Conservation (phyloP, 345 rosid species). For the Turritis glabra region DNA sequence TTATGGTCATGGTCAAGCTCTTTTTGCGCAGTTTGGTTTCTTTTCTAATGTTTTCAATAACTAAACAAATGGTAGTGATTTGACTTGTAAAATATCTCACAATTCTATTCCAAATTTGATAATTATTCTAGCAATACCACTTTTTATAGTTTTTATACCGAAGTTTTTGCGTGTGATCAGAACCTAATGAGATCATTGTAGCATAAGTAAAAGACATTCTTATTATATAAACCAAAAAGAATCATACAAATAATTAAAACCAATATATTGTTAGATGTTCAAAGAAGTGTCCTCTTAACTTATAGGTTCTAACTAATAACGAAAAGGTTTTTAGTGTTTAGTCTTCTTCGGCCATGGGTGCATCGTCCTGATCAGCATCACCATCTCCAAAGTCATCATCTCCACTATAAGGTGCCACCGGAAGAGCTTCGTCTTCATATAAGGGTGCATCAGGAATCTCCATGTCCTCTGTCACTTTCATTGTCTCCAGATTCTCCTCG, state of each 20-base stretch:
- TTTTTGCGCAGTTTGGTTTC: not conserved
- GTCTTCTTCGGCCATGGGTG: slow-evolving; percentile 43
- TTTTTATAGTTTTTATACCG: not conserved
- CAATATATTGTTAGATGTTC: not conserved
- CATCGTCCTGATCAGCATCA: slow-evolving; percentile 46
- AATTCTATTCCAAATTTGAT: not conserved
- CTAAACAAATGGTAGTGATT: not conserved
- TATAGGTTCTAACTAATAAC: not conserved
- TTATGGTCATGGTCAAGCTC: not conserved
- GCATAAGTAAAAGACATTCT: not conserved
- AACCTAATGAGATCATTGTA: not conserved
- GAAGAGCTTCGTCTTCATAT: slow-evolving; percentile 32
- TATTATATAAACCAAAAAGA: not conserved
- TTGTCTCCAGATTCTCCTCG: slow-evolving; percentile 55
- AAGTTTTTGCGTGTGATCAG: not conserved
- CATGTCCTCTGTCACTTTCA: slow-evolving; percentile 40
- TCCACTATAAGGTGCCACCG: slow-evolving; percentile 31
- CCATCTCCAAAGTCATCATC: slow-evolving; percentile 56
- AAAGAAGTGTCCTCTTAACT: not conserved
- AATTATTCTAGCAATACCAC: not conserved
- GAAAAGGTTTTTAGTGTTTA: not conserved
- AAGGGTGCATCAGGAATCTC: slow-evolving; percentile 30
- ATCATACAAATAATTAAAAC: not conserved
- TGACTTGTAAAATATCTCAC: not conserved
- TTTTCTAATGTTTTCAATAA: not conserved